Evolutionary conservation across 306 rosid genomes (phyloP).

Genomic region (Prunus padus): DNA sequence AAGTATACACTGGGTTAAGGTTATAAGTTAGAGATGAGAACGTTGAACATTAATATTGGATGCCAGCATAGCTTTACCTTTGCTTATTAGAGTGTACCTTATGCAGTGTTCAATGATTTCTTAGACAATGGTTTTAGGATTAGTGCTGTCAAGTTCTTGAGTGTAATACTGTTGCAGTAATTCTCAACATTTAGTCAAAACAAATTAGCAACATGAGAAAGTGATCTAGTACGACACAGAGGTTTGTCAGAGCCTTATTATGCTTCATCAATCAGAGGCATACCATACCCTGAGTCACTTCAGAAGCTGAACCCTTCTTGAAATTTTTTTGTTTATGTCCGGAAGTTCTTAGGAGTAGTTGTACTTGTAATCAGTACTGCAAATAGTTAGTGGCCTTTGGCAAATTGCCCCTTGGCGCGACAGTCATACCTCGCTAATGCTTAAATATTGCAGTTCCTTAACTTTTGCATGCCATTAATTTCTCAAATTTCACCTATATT

Average conservation of each 20-base stretch:
- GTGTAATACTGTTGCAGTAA: neutral
- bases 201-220: too few species aligned
- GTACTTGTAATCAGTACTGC: neutral
- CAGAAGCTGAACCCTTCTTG: neutral
- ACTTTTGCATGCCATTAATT: neutral
- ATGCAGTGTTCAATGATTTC: neutral
- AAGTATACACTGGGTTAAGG: neutral
- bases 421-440: neutral
- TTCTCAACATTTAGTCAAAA: too few species aligned
- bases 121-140: neutral
- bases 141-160: neutral
- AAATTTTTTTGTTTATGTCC: neutral
- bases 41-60: constrained; percentile 4
- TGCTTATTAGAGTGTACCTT: constrained; percentile 6
- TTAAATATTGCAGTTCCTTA: neutral
- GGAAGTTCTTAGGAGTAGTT: neutral
- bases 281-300: neutral
- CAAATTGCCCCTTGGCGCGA: neutral
- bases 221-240: neutral
- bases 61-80: neutral
- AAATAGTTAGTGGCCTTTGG: neutral
- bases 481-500: neutral
- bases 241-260: neutral
- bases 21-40: neutral
- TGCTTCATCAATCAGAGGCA: constrained; percentile 1